These are phyloP conservation scores for Collybiopsis confluens DNA, from an alignment of 768 basidiomycete species.

Conservation along the genomic window DNA sequence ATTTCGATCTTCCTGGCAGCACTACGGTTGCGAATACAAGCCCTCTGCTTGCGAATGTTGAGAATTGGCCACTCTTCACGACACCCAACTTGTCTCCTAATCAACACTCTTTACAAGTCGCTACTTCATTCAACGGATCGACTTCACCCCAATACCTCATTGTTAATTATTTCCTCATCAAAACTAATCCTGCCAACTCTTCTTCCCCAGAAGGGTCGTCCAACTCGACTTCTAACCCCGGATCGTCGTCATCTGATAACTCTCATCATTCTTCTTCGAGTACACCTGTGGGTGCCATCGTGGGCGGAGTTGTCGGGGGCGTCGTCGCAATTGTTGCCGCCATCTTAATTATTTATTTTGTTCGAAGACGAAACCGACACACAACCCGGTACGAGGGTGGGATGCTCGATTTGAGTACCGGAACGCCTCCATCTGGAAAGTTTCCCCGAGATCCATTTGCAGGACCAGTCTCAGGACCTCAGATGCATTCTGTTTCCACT, in stretches of 20 bases:
- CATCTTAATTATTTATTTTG: background rate
- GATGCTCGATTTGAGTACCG: no score
- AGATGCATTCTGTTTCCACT: no score
- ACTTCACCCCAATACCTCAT: background rate
- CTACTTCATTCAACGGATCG: background rate
- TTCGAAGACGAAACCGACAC: background rate
- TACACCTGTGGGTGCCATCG: background rate
- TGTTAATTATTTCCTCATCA: constrained; percentile 6
- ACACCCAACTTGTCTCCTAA: background rate
- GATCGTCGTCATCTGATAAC: background rate
- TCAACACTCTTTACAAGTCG: background rate
- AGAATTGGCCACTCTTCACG: constrained; percentile 4
- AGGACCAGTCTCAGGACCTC: no score
- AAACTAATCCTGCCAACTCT: constrained; percentile 1
- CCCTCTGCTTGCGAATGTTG: background rate
- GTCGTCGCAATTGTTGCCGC: background rate
- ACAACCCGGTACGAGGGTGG: no score
- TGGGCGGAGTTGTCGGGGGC: constrained; percentile 2
- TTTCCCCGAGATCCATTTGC: no score
- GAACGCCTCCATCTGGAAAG: no score
- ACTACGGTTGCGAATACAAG: background rate
- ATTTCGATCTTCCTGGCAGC: constrained; percentile 6
- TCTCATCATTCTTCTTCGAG: no score
- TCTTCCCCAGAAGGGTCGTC: background rate
- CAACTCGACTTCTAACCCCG: background rate